Evolutionary conservation across 768 basidiomycete genomes (phyloP), one percentile per base, ranked within the genome.

Genomic region (Chalciporus chontae): DNA sequence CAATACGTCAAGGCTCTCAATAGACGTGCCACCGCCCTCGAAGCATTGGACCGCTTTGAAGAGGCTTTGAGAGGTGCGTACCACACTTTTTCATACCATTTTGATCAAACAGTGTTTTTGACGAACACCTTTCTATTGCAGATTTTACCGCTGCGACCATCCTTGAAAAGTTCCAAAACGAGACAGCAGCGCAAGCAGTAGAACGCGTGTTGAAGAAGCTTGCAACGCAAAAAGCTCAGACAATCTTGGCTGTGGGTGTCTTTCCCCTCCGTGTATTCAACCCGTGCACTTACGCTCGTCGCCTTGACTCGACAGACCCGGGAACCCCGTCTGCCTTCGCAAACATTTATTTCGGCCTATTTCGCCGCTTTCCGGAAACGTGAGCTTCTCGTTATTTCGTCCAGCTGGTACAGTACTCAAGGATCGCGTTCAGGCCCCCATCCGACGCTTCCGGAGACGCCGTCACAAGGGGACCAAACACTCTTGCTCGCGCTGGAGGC

Each of bases 131-230:
- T 18, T 31, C 3, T 40, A 17, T 27, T 37, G 11, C 27, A 94
- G 95, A 99, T 68, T 98, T 85, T 75, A 97, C 95, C 0, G 91
- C 95, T n/a, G 85, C 90, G 0, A 93, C 94, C 14, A 95, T 99
- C 56, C 78, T 99, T 37, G 92, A 94, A 68, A 84, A 86, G 61
- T 96, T 98, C 81, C 78, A 85, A 64, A 92, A 94, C 62, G 81
- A 88, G 54, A 58, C 72, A 1, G 86, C 93, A 2, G 81, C 87
- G 4, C 77, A 83, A 45, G 74, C 89, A 0, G 92, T 98, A 8
- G 96, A 98, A 66, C 83, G 93, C n/a, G 90, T 95, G 17, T 71
- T 98, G 62, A 94, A 94, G 70, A 83, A 84, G 53, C 69, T 96
- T 27, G 78, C 95, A 0, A 69, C 77, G 1, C 73, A 83, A 61